Evolutionary conservation across 2,329 filamentous ascomycete genomes (phyloP), one percentile per base, ranked within the genome.

Genomic region (Xylariaceae sp.): DNA sequence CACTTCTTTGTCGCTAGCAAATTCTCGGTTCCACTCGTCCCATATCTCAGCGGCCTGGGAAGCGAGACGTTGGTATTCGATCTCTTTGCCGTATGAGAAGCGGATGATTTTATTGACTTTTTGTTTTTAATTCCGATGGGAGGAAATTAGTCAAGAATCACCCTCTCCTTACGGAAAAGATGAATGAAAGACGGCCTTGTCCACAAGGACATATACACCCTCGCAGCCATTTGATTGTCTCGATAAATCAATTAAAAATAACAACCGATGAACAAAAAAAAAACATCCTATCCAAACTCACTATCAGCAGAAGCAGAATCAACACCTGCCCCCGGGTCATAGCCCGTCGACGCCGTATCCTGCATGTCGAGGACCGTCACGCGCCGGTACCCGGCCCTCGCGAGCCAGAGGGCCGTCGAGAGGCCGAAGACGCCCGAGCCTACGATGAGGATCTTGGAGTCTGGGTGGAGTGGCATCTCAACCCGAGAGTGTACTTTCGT

Each of bases 341-440:
- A 73, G 0, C 50, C 51, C 0, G 57, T 56, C 23, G 63, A 38
- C 9, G 66, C 59, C 23, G 70, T 59, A 13, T 64, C 55, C 47
- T 73, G 67, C 44, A 62, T 62, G 49, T 76, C 71, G 23, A 75
- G 59, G 9, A 75, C 61, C 7, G 62, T 71, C 17, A 74, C 59
- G 42, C 68, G 59, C 5, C 14, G 58, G 50, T 73, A 75, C 3
- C 70, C 71, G 9, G 65, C 52, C 33, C 57, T 54, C 6, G 61
- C 62, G 4, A 71, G 59, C 47, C 68, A 64, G 18, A 70, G 49
- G 1, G 68, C 68, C 6, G 64, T 69, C 39, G 59, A 43, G 29
- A 67, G 56, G 31, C 67, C 64, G 44, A 64, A 68, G 36, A 64
- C 59, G 23, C 65, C 66, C 2, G 61, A 64, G 12, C 66, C 66